Evolutionary conservation across 2,329 filamentous ascomycete species (phyloP).

Genomic region (Scolecobasidium constrictum): DNA sequence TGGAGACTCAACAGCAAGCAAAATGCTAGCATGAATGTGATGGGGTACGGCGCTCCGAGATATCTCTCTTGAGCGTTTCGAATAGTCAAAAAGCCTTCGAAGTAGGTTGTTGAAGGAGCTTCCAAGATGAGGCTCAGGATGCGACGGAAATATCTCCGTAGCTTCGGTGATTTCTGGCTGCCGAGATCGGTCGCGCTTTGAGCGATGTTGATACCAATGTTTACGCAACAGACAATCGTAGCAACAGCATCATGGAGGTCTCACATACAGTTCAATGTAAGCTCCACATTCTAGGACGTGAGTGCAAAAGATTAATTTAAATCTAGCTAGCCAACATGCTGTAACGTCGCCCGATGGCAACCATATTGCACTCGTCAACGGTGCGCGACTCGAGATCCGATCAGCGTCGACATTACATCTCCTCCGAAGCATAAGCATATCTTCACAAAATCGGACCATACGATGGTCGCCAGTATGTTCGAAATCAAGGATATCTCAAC

Average conservation of each 20-base stretch:
- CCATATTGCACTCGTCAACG: conserved; percentile 26
- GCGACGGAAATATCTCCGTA: no score
- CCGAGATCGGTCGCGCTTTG: no score
- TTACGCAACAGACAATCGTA: no score
- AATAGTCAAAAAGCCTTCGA: no score
- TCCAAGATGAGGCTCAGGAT: no score
- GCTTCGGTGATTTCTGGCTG: no score
- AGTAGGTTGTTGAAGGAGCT: no score
- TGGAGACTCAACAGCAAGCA: no score
- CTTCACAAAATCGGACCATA: conserved; percentile 20
- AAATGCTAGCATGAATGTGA: no score
- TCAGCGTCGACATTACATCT: conserved; percentile 24
- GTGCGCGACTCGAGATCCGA: conserved; percentile 28
- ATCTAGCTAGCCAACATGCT: conserved; percentile 16
- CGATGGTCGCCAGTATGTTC: conserved; percentile 24
- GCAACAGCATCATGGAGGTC: conserved; percentile 3
- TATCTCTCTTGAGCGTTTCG: no score
- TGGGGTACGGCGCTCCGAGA: no score
- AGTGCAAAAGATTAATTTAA: neutral
- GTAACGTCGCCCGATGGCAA: conserved; percentile 27
- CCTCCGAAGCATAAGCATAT: conserved; percentile 22
- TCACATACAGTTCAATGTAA: neutral
- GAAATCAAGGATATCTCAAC: conserved; percentile 17
- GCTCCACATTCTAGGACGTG: neutral
- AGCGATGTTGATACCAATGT: no score